Percentiles rank a stretch among this genome's conserved stretches.
Conservation (phyloP, 148 eudicot genomes). For the Amaranthus hypochondriacus region DNA sequence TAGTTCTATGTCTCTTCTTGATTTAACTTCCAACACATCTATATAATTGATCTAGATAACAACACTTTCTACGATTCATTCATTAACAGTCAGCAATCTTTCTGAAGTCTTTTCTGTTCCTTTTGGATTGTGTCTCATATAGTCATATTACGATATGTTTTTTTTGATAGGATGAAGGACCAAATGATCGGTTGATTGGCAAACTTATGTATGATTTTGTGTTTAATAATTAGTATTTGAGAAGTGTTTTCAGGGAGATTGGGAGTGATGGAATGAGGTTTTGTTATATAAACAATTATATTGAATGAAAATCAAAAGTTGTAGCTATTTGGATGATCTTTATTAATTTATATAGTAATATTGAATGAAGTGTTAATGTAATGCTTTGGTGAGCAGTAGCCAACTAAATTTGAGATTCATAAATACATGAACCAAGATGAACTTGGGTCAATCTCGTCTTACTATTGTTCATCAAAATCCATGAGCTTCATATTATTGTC, state of each 20-base stretch:
- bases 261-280: background rate
- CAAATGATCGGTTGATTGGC: slow-evolving; percentile 88
- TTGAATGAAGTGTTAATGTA: too few species aligned
- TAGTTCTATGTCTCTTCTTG: background rate
- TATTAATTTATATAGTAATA: too few species aligned
- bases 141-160: background rate
- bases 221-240: background rate
- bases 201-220: background rate
- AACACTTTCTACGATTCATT: background rate
- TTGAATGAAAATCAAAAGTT: too few species aligned
- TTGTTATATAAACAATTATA: background rate
- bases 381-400: too few species aligned
- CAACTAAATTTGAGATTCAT: too few species aligned
- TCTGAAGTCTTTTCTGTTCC: background rate
- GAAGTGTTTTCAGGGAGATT: background rate
- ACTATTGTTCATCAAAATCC: too few species aligned
- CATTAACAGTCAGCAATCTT: background rate
- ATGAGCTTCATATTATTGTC: too few species aligned
- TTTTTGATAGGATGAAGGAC: slow-evolving; percentile 68
- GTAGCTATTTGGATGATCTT: too few species aligned
- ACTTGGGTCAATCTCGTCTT: too few species aligned
- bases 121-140: background rate
- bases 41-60: background rate
- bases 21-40: background rate
- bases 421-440: too few species aligned